Evolutionary conservation across 1,284 basidiomycete species (phyloP), one percentile per base, ranked within the genome.

Genomic region (Trichosporon ovoides): DNA sequence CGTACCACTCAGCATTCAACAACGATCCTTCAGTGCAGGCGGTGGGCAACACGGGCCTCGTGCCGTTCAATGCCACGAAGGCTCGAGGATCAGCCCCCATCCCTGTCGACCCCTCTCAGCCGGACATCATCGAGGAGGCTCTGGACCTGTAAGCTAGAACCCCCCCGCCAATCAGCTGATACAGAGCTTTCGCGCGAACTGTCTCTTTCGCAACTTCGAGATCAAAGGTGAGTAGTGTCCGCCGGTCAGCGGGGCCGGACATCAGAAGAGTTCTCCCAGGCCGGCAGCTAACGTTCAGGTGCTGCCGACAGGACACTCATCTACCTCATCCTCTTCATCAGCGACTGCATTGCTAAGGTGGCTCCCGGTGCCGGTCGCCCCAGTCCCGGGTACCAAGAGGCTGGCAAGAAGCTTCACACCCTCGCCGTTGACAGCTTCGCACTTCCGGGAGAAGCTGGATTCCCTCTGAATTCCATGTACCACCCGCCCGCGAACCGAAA

Each of bases 171-270:
- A 10, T 9, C 7, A 11, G 58, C 58, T 53, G 52, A 56, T 50
- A 0, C n/a, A n/a, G 40, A 75, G 74, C 58, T 99, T 99, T 81
- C 88, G 96, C 53, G 94, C 96, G 73, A 99, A 99, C 80, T 96
- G 93, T 49, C 87, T 99, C 62, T 99, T 99, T 80, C 88, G 96
- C 72, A 98, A 98, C 81, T 99, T 98, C 74, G 96, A 99, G 81
- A 98, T 99, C 85, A 97, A 98, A 79, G 91, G 76, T 74, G 51
- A 19, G 69, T 65, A n/a, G 6, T n/a, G n/a, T n/a, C n/a, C n/a
- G n/a, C n/a, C n/a, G n/a, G n/a, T n/a, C n/a, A n/a, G n/a, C n/a
- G n/a, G n/a, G n/a, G n/a, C n/a, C n/a, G n/a, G n/a, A n/a, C n/a
- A n/a, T n/a, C n/a, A n/a, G n/a, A n/a, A n/a, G n/a, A n/a, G n/a